Base-by-base conservation (phyloP, 306 rosid species). In the Purshia tridentata region DNA sequence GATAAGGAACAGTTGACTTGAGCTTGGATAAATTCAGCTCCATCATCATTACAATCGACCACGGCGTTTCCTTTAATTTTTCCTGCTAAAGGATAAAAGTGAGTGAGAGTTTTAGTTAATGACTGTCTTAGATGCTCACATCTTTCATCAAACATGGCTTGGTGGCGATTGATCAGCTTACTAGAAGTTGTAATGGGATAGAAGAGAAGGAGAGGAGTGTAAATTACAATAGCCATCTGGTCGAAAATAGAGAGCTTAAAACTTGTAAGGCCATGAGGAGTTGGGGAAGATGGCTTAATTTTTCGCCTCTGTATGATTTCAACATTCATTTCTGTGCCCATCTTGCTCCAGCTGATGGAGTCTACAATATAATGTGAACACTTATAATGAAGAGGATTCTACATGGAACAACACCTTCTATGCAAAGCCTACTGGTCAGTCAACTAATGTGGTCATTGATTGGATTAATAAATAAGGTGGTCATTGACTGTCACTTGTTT, bases 71-170 rank as follows among this genome's bases (percentile, higher is more conserved):
- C 81, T 81, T 56, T 82, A 19, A 81, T 47, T 19, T 52, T 79
- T 35, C 97, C 92, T 12, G 91, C 87, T 0, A 88, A 73, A 0
- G 89, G 90, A 76, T 80, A 86, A 63, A 83, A 78, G 0, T 20
- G 73, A 35, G 85, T 72, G 39, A 88, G 70, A 50, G 89, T 77
- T 50, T 85, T 39, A 1, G 90, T 73, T 29, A 88, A 44, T 5
- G 94, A 88, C 46, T 78, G 49, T 61, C 73, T 84, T 0, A 88
- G 85, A 18, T 69, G 70, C 45, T 54, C 47, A 19, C 77, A 48
- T 53, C n/a, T 64, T 47, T 76, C 74, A 3, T 58, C 59, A 14
- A 62, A 3, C 8, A 14, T 35, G 8, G 19, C 15, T 4, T 65
- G 3, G 4, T 22, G 46, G 22, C 15, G 15, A n/a, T 20, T 13